Base-by-base conservation (phyloP, 2,329 filamentous ascomycete species). In the Xylariaceae sp. region DNA sequence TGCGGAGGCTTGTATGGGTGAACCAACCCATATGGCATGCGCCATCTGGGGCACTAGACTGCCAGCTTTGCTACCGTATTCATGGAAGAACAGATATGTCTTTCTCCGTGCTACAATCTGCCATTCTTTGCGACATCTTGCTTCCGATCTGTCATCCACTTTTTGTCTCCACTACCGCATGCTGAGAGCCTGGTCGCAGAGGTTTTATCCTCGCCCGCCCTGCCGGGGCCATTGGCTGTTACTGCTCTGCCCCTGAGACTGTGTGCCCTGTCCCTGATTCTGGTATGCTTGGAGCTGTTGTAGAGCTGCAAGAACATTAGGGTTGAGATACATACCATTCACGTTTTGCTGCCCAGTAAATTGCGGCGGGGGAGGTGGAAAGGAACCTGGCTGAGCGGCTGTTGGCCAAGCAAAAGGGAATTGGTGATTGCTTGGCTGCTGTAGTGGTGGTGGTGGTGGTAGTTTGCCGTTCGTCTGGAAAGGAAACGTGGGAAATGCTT, bases 261-360 rank as follows among this genome's bases (percentile, higher is more conserved):
- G 64, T 12, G 49, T 41, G 11, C 61, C 55, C 40, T 64, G 63
- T 10, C 60, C 54, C 28, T 31, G 18, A 48, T 51, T 49, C 42
- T 58, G 56, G 16, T 44, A 47, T 33, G 68, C 70, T 54, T 73
- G 72, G 46, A 71, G 69, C 13, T 48, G 52, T 67, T 78, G 73
- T 34, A 78, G 55, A 4, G 73, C 75, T 39, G 78, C 75, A 52
- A 85, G 73, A 63, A 86, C 79, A 1, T 78, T 75, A 3, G 82
- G 82, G 57, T 83, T 84, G 53, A 83, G 75, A 58, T 80, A 80
- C 10, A 77, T 71, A 55, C 75, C 71, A 42, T 66, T 66, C 34
- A 66, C 51, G 39, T 65, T 59, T 34, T 71, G 42, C 54, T 71
- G 64, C 58, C 68, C 55, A 33, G 64, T 63, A 42, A 75, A 73